Evolutionary conservation across 768 basidiomycete species (phyloP).

Genomic region (Leccinum subtestaceum): DNA sequence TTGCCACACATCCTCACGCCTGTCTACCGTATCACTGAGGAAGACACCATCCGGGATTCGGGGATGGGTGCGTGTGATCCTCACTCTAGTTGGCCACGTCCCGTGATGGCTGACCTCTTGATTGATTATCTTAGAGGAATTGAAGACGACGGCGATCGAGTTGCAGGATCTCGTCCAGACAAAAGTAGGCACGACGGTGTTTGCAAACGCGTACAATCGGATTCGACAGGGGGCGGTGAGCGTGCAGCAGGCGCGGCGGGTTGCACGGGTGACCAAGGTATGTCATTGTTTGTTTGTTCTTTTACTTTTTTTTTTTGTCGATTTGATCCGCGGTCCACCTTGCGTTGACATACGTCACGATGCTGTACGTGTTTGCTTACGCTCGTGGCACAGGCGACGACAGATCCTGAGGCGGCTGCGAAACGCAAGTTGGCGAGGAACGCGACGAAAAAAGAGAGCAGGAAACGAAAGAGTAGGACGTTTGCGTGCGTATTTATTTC

Average conservation of each 20-base stretch:
- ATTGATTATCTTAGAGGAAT: slow-evolving; percentile 59
- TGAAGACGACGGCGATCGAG: slow-evolving; percentile 78
- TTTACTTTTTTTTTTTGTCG: too few species aligned
- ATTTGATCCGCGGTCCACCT: background rate
- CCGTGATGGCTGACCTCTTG: background rate
- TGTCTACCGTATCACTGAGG: slow-evolving; percentile 82
- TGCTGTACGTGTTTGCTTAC: background rate
- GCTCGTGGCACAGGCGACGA: slow-evolving; percentile 50
- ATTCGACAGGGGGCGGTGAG: slow-evolving; percentile 70
- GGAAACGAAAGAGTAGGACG: slow-evolving; percentile 67
- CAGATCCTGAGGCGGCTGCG: slow-evolving; percentile 74
- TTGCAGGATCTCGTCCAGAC: slow-evolving; percentile 82
- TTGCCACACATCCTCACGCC: slow-evolving; percentile 85
- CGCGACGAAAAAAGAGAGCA: slow-evolving; percentile 76
- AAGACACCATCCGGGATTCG: slow-evolving; percentile 77
- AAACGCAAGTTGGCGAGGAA: slow-evolving; percentile 73
- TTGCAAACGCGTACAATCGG: slow-evolving; percentile 73
- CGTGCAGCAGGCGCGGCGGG: slow-evolving; percentile 70
- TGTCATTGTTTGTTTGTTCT: slow-evolving; percentile 6
- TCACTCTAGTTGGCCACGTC: slow-evolving; percentile 37
- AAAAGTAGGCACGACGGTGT: slow-evolving; percentile 86
- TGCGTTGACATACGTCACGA: background rate
- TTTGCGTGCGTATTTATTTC: slow-evolving; percentile 53
- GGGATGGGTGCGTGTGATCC: slow-evolving; percentile 58
- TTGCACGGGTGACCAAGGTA: slow-evolving; percentile 51